A percentile compares a stretch with the other conserved stretches of the same genome.
Conservation (phyloP, 129 eudicot species). For the Logfia minima region DNA sequence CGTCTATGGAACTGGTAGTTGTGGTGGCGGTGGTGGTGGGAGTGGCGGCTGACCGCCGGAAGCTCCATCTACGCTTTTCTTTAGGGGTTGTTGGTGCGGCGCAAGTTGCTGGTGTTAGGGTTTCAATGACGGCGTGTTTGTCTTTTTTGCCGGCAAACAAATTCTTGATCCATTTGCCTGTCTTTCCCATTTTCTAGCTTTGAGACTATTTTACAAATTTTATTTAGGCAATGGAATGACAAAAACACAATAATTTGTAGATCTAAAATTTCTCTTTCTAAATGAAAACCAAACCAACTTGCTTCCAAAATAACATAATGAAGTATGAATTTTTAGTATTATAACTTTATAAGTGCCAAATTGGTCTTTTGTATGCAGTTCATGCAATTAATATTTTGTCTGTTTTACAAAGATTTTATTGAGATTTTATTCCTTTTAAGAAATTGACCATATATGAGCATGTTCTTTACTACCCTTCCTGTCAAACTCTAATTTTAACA, state of each 20-base stretch:
- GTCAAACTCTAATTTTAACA: neutral
- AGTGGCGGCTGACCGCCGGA: conserved; percentile 75
- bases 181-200: conserved; percentile 73
- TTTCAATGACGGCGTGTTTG: conserved; percentile 35
- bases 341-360: neutral
- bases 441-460: conserved; percentile 26
- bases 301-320: conserved; percentile 29
- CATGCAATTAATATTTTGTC: conserved; percentile 41
- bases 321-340: neutral
- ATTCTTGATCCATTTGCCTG: conserved; percentile 74
- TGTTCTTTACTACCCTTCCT: neutral
- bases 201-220: conserved; percentile 29
- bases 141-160: conserved; percentile 70
- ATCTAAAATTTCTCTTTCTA: conserved; percentile 27
- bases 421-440: conserved; percentile 32
- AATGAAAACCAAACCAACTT: conserved; percentile 21
- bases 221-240: conserved; percentile 22
- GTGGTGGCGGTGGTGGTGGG: conserved; percentile 26
- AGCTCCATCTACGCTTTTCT: conserved; percentile 93
- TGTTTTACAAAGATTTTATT: conserved; percentile 26
- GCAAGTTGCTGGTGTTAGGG: conserved; percentile 48
- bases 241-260: conserved; percentile 33
- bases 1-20: conserved; percentile 30
- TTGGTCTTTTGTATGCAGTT: conserved; percentile 18
- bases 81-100: conserved; percentile 60